Percentiles rank a stretch among this genome's conserved stretches.
Evolutionary conservation across 371 early-diverging fungal species (phyloP).

Genomic region (Lichtheimia ornata): DNA sequence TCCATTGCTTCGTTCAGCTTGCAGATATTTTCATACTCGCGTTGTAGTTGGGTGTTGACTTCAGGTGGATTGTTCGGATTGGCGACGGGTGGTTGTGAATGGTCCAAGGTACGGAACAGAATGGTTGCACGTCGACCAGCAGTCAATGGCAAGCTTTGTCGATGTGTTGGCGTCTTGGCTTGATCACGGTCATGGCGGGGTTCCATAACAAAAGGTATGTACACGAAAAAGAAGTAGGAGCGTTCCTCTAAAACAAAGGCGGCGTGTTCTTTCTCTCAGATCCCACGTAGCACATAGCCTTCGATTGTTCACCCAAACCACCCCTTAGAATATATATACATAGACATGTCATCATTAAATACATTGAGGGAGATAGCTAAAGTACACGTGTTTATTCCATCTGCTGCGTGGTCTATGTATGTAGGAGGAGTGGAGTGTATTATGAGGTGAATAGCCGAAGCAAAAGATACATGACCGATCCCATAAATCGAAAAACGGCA

Average conservation of each 20-base stretch:
- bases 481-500: slow-evolving; percentile 79
- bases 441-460: slow-evolving; percentile 35
- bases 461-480: slow-evolving; percentile 73
- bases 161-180: slow-evolving; percentile 5
- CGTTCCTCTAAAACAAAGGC: no score
- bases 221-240: not conserved
- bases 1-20: slow-evolving; percentile 29
- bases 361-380: no score
- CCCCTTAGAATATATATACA: no score
- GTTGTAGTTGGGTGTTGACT: slow-evolving; percentile 26
- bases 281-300: no score
- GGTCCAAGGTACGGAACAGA: slow-evolving; percentile 18
- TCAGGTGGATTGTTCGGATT: slow-evolving; percentile 35
- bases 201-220: not conserved
- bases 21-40: slow-evolving; percentile 32
- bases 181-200: slow-evolving; percentile 1
- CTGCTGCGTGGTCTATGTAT: no score
- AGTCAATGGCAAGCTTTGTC: slow-evolving; percentile 18
- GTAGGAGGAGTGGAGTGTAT: not conserved
- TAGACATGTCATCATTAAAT: no score
- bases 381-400: no score
- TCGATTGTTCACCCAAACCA: no score
- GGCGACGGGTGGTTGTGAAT: slow-evolving; percentile 22
- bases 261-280: no score
- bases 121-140: slow-evolving; percentile 22